A percentile compares a stretch with the other conserved stretches of the same genome.
These are phyloP conservation scores for Fragilariopsis cylindrus DNA, from an alignment of 108 stramenopile genomes.

Conservation along the genomic window DNA sequence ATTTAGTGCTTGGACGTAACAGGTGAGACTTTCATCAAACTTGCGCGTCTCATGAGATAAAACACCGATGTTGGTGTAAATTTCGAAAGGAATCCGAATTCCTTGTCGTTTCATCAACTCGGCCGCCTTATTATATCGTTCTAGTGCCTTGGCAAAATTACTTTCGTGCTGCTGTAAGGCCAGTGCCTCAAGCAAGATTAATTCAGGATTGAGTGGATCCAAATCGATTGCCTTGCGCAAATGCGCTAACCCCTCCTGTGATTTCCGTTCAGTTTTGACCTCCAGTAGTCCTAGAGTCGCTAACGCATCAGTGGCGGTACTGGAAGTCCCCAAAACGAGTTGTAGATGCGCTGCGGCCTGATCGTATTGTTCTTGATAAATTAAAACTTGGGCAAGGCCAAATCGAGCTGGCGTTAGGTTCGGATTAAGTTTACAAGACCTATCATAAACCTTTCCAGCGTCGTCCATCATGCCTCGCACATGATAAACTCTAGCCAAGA, in stretches of 20 bases:
- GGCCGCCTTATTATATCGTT: constrained; percentile 79
- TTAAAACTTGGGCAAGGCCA: constrained; percentile 77
- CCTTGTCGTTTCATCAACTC: constrained; percentile 63
- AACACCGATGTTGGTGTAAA: constrained; percentile 82
- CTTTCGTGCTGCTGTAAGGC: constrained; percentile 81
- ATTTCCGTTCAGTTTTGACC: constrained; percentile 50
- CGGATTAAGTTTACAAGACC: constrained; percentile 71
- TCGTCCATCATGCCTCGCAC: constrained; percentile 71
- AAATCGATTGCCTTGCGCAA: constrained; percentile 83
- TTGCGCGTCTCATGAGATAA: constrained; percentile 79
- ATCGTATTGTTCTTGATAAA: constrained; percentile 66
- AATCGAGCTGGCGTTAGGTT: constrained; percentile 79
- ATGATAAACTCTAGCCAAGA: constrained; percentile 88
- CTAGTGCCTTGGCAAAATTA: constrained; percentile 61
- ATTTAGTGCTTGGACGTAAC: constrained; percentile 64
- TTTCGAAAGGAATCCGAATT: constrained; percentile 50
- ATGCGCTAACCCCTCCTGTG: constrained; percentile 65
- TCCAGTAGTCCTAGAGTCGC: constrained; percentile 75
- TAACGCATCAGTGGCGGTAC: constrained; percentile 83
- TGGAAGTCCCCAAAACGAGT: constrained; percentile 55
- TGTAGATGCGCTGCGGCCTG: constrained; percentile 65
- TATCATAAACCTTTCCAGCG: constrained; percentile 77
- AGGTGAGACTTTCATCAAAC: constrained; percentile 64
- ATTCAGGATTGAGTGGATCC: constrained; percentile 80
- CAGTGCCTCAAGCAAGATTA: constrained; percentile 75